These are phyloP conservation scores for Saprolegnia parasitica DNA, from an alignment of 352 stramenopile species.

Conservation along the genomic window DNA sequence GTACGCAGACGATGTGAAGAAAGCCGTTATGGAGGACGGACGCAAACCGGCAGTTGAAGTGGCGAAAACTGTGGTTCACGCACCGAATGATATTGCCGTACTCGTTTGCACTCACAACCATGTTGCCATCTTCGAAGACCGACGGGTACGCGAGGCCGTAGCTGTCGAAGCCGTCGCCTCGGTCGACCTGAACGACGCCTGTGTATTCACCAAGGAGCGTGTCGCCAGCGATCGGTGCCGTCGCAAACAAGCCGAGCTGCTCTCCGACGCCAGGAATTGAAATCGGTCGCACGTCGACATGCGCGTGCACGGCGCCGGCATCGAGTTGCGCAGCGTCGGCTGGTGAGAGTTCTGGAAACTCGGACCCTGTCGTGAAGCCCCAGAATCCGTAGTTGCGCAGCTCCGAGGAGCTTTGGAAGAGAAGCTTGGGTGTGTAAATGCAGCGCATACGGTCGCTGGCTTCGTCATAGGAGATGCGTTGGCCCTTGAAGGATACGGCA, in stretches of 20 bases:
- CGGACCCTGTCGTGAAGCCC: constrained; percentile 41
- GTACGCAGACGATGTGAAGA: constrained; percentile 71
- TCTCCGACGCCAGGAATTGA: constrained; percentile 8
- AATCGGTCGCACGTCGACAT: constrained; percentile 12
- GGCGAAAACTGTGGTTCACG: constrained; percentile 63
- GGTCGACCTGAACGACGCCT: constrained; percentile 47
- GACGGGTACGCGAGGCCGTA: constrained; percentile 72
- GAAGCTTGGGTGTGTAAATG: constrained; percentile 64
- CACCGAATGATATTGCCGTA: constrained; percentile 75
- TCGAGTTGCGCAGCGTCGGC: constrained; percentile 49
- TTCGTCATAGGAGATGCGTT: constrained; percentile 31
- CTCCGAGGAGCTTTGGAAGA: constrained; percentile 63
- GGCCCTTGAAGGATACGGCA: not conserved
- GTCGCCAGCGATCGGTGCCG: constrained; percentile 37
- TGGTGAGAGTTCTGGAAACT: constrained; percentile 40
- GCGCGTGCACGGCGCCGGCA: constrained; percentile 30
- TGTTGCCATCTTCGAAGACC: constrained; percentile 53
- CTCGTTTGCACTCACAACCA: constrained; percentile 64
- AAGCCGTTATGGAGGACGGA: constrained; percentile 61
- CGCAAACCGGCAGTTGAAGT: constrained; percentile 53
- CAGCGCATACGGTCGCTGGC: constrained; percentile 61
- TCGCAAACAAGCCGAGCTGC: constrained; percentile 55
- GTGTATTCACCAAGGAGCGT: constrained; percentile 67
- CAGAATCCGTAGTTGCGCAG: constrained; percentile 75
- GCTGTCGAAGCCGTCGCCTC: constrained; percentile 44